Evolutionary conservation across 306 rosid genomes (phyloP), one percentile per base, ranked within the genome.

Genomic region (Hippophae gyantsensis): DNA sequence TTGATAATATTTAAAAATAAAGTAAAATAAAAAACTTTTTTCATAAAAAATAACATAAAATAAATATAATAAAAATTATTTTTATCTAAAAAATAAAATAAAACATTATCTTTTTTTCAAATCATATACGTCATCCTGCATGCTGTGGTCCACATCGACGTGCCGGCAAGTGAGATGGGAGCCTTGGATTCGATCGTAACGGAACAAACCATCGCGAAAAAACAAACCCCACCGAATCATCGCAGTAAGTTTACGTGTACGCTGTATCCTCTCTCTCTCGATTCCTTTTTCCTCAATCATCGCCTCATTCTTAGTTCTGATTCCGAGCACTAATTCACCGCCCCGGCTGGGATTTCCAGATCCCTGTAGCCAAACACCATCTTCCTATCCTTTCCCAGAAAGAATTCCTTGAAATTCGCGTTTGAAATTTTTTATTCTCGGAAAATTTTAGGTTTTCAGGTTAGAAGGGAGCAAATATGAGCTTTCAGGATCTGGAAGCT

Each of bases 401-500:
- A 7, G 52, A 40, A 27, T 40, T 43, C 13, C 44, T 63, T 49
- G 69, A 59, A 43, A 50, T 43, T 25, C 65, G 25, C 57, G 40
- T 49, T 46, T 55, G 56, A 46, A 56, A 32, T 51, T 58, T 77
- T 71, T 72, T 70, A 10, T 72, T 70, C 62, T 1, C 38, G 54
- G 42, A 11, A 57, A 38, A 3, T 40, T 58, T 53, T 43, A 48
- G 32, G 67, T 78, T 70, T 69, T 70, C 52, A 56, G 82, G 70
- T 65, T 75, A 32, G 38, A 52, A 23, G 57, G 61, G 66, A 54
- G 62, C 6, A 12, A 2, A 45, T 48, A 84, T 90, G 97, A 90
- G 97, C 77, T 90, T 90, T 71, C 97, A 76, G 78, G 97, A 90
- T 73, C 66, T 87, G 53, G 92, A 90, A 74, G 73, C 89, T 13